phyloP scores from a whole-genome alignment of 352 stramenopile species.

The Blastocystis hominis region DNA sequence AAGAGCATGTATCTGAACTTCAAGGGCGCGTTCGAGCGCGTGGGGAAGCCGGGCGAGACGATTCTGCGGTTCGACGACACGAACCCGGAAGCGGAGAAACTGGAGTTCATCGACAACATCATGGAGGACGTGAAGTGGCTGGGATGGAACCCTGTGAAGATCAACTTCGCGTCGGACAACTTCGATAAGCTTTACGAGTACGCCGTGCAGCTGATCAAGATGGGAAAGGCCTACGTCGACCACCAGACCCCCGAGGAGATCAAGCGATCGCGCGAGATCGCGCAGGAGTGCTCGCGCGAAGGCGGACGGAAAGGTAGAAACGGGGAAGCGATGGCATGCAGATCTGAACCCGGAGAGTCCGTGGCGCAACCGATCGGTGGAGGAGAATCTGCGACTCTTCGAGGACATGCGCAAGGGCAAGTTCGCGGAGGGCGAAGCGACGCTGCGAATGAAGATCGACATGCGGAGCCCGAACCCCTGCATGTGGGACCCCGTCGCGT shows the following conservation, averaged over 20 bases:
- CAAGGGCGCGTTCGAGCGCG: constrained; percentile 81
- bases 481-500: constrained; percentile 93
- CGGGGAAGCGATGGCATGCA: background rate
- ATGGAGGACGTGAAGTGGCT: constrained; percentile 74
- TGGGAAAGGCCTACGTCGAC: constrained; percentile 93
- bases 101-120: constrained; percentile 96
- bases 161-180: constrained; percentile 94
- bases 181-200: constrained; percentile 92
- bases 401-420: constrained; percentile 86
- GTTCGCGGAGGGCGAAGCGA: constrained; percentile 73
- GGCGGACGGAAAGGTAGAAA: no score
- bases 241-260: no score
- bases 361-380: constrained; percentile 78
- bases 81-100: constrained; percentile 92
- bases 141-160: constrained; percentile 62
- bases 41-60: constrained; percentile 70
- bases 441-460: constrained; percentile 90
- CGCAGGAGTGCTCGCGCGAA: constrained; percentile 64
- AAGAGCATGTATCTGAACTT: constrained; percentile 99
- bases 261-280: constrained; percentile 70
- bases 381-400: constrained; percentile 87
- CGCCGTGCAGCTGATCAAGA: constrained; percentile 83
- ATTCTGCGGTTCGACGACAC: constrained; percentile 95
- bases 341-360: constrained; percentile 64
- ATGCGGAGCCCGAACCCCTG: constrained; percentile 92